These are phyloP conservation scores for Nemania sp. DNA, from an alignment of 2,329 filamentous ascomycete genomes.

Conservation along the genomic window DNA sequence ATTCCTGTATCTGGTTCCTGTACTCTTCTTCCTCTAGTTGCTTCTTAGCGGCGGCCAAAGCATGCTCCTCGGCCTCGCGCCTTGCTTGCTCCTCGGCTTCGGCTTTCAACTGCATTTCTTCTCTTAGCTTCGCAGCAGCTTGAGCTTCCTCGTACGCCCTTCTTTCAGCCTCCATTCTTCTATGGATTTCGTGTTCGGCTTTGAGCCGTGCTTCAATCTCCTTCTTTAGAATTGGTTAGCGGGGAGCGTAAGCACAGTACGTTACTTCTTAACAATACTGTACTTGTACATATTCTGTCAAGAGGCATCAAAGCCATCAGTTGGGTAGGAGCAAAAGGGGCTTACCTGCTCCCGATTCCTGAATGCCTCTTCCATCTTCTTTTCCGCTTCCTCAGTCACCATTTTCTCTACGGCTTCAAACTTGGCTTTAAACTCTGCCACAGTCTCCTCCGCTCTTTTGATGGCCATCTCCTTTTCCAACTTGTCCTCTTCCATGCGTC, in stretches of 20 bases:
- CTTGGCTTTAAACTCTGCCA: constrained; percentile 9
- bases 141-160: constrained; percentile 10
- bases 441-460: constrained; percentile 3
- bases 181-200: constrained; percentile 6
- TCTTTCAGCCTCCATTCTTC: constrained; percentile 10
- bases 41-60: not conserved
- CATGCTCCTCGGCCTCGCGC: constrained; percentile 8
- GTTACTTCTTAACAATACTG: not conserved
- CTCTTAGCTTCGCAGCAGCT: not conserved
- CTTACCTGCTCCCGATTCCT: constrained; percentile 12
- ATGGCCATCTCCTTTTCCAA: constrained; percentile 7
- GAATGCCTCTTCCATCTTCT: constrained; percentile 14
- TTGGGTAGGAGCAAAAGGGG: not conserved
- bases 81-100: constrained; percentile 11
- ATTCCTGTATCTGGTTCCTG: constrained; percentile 7
- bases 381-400: constrained; percentile 10
- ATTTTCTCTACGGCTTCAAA: constrained; percentile 5
- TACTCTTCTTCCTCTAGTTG: constrained; percentile 11
- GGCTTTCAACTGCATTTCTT: constrained; percentile 7
- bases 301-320: not conserved
- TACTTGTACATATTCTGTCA: not conserved
- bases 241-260: not conserved
- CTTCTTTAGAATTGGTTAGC: constrained; percentile 8
- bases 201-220: constrained; percentile 8
- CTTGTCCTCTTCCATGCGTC: constrained; percentile 12